Conservation (phyloP, 495 filamentous ascomycete species). For the Monascus purpureus region DNA sequence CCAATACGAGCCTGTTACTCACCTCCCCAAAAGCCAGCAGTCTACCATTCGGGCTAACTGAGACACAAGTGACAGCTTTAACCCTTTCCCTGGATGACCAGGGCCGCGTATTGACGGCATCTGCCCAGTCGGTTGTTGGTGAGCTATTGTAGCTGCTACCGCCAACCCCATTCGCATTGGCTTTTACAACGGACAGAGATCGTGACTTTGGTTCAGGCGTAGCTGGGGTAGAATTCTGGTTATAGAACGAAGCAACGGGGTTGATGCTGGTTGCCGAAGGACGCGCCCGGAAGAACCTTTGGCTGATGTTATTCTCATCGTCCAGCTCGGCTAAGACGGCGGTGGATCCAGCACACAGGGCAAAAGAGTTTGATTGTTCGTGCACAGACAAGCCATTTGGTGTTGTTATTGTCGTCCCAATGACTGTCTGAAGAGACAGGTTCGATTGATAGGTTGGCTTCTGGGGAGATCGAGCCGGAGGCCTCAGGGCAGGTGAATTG, state of each 20-base stretch:
- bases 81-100: constrained; percentile 81
- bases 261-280: constrained; percentile 62
- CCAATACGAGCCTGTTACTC: constrained; percentile 11
- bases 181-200: constrained; percentile 18
- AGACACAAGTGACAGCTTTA: constrained; percentile 91
- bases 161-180: constrained; percentile 13
- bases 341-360: constrained; percentile 84
- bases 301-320: constrained; percentile 52
- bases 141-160: constrained; percentile 16
- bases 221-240: constrained; percentile 45
- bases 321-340: constrained; percentile 78
- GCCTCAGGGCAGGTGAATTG: constrained; percentile 56
- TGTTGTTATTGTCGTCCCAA: constrained; percentile 75
- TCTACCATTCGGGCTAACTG: constrained; percentile 77
- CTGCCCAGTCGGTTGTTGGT: constrained; percentile 35
- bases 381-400: constrained; percentile 78
- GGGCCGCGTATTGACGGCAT: constrained; percentile 50
- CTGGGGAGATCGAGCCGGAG: constrained; percentile 46
- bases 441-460: constrained; percentile 37
- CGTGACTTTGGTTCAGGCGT: constrained; percentile 29
- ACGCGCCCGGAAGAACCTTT: constrained; percentile 81
- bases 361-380: constrained; percentile 56
- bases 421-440: constrained; percentile 65
- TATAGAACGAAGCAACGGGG: constrained; percentile 35
- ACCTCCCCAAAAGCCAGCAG: constrained; percentile 88